Evolutionary conservation across 257 asterid genomes (phyloP).

Genomic region (Prunella vulgaris): DNA sequence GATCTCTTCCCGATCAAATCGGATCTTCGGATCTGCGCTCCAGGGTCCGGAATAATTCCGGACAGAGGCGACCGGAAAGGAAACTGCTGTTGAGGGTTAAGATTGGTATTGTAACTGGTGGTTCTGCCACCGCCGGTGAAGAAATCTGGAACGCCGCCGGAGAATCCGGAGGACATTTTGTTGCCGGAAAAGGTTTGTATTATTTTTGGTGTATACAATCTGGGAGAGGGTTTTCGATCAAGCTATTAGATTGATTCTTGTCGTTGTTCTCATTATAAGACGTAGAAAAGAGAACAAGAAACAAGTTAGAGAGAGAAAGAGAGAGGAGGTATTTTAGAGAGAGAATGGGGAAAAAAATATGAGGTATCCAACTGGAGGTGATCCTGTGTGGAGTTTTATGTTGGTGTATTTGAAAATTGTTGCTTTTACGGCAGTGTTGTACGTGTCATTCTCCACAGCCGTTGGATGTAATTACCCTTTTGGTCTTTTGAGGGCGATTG

Average conservation of each 20-base stretch:
- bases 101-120: constrained; percentile 11
- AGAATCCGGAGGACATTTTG: constrained; percentile 58
- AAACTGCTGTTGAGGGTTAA: constrained; percentile 40
- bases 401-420: constrained; percentile 26
- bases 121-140: constrained; percentile 49
- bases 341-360: neutral
- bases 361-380: constrained; percentile 42
- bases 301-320: neutral
- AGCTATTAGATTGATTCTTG: constrained; percentile 41
- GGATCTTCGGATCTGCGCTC: constrained; percentile 49
- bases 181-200: neutral
- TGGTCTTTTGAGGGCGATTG: constrained; percentile 23
- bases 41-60: constrained; percentile 51
- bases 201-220: neutral
- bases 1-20: constrained; percentile 74
- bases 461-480: constrained; percentile 25
- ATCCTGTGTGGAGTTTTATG: constrained; percentile 5
- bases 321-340: constrained; percentile 6
- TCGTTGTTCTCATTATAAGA: constrained; percentile 36
- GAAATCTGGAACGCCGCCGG: constrained; percentile 57
- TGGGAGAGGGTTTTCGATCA: constrained; percentile 12
- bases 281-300: neutral
- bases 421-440: constrained; percentile 29
- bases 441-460: constrained; percentile 26
- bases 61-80: constrained; percentile 51